These are phyloP conservation scores for Xylaria sp. DNA, from an alignment of 2,329 filamentous ascomycete genomes.

Conservation along the genomic window DNA sequence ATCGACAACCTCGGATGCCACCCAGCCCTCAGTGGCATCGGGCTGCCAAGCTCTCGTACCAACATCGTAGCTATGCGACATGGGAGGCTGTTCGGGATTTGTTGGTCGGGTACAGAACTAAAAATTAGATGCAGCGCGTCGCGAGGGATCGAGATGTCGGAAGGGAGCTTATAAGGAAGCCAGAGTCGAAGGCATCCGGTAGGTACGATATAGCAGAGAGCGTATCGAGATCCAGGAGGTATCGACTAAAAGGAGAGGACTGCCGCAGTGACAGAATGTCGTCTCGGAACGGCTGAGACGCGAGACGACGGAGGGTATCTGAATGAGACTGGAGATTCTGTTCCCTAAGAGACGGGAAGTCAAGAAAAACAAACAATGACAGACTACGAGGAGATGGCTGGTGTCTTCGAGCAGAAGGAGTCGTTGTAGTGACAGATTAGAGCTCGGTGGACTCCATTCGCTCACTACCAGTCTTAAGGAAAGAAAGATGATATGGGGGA, in stretches of 20 bases:
- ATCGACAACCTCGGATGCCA: slow-evolving; percentile 91
- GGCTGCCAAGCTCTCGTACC: slow-evolving; percentile 99
- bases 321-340: slow-evolving; percentile 10
- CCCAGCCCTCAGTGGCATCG: slow-evolving; percentile 94
- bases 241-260: slow-evolving; percentile 40
- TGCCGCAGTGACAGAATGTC: slow-evolving; percentile 20
- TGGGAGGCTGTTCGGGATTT: slow-evolving; percentile 56
- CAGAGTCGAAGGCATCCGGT: slow-evolving; percentile 48
- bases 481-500: slow-evolving; percentile 39
- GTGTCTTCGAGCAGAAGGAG: slow-evolving; percentile 29
- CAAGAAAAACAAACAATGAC: slow-evolving; percentile 32
- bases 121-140: slow-evolving; percentile 40
- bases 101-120: slow-evolving; percentile 31
- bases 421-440: slow-evolving; percentile 34
- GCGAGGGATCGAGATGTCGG: slow-evolving; percentile 34
- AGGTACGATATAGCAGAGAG: slow-evolving; percentile 39
- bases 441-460: slow-evolving; percentile 37
- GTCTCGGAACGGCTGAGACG: slow-evolving; percentile 27
- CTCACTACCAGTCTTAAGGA: slow-evolving; percentile 39
- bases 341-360: slow-evolving; percentile 25
- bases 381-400: slow-evolving; percentile 33
- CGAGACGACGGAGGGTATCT: slow-evolving; percentile 29
- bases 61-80: slow-evolving; percentile 96
- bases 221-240: slow-evolving; percentile 37
- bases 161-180: slow-evolving; percentile 41